Evolutionary conservation across 768 basidiomycete species (phyloP).

Genomic region (Psilocybe cyanescens): DNA sequence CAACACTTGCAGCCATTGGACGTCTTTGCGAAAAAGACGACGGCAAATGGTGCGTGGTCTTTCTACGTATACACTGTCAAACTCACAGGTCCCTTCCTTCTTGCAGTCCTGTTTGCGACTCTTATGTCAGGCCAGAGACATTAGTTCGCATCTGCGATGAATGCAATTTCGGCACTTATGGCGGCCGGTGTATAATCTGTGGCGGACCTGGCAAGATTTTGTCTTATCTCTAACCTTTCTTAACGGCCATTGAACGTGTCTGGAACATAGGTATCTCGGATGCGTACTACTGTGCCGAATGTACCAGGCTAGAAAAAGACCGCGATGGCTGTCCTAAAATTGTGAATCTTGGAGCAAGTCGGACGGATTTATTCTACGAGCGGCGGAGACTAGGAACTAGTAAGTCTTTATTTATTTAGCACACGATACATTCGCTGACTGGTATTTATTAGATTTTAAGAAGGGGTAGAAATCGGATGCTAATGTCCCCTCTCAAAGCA

Average conservation of each 20-base stretch:
- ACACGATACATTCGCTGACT: background rate
- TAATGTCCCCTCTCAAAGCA: background rate
- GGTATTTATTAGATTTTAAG: conserved; percentile 60
- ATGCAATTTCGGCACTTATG: conserved; percentile 98
- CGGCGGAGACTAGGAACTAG: conserved; percentile 78
- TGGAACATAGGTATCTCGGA: conserved; percentile 84
- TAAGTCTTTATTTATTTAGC: background rate
- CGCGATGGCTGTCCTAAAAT: conserved; percentile 99
- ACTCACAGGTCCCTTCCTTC: background rate
- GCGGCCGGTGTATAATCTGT: conserved; percentile 97
- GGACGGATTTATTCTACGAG: conserved; percentile 93
- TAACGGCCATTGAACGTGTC: background rate
- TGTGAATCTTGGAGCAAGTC: conserved; percentile 92
- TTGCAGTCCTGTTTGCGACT: conserved; percentile 94
- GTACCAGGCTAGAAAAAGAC: conserved; percentile 93
- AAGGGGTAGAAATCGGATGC: conserved; percentile 48
- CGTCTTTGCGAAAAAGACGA: conserved; percentile 99
- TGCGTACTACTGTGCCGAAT: conserved; percentile 98
- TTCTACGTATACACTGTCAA: background rate
- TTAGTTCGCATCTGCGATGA: conserved; percentile 98
- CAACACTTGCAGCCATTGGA: conserved; percentile 76
- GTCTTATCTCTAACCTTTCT: background rate
- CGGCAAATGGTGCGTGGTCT: conserved; percentile 86
- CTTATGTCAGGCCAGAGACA: conserved; percentile 98
- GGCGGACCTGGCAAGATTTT: conserved; percentile 80